These are phyloP conservation scores for Neurospora tetraspora DNA, from an alignment of 495 filamentous ascomycete genomes.

Conservation along the genomic window DNA sequence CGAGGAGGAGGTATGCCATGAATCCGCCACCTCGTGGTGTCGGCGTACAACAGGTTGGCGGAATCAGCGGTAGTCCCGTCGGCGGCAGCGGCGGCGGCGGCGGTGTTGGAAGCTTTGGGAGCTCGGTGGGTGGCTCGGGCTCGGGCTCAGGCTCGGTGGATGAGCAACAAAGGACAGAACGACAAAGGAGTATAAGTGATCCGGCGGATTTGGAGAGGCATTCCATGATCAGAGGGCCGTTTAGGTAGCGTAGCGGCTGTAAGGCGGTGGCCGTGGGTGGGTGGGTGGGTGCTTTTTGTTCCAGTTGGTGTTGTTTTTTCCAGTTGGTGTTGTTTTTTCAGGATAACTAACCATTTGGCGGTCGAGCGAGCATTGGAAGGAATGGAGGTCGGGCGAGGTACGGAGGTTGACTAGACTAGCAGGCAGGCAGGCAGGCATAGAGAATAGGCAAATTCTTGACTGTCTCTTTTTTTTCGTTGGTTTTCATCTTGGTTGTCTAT, in stretches of 20 bases:
- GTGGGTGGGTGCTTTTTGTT: background rate
- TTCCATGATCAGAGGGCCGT: constrained; percentile 6
- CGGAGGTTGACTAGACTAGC: background rate
- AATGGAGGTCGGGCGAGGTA: background rate
- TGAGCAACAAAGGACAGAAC: constrained; percentile 39
- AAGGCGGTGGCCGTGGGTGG: background rate
- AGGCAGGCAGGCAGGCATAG: background rate
- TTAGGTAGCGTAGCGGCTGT: background rate
- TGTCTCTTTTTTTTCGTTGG: background rate
- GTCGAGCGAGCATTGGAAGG: background rate
- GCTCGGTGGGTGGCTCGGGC: background rate
- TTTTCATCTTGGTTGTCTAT: background rate
- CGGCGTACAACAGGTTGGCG: background rate
- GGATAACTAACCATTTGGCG: background rate
- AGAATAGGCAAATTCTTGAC: background rate
- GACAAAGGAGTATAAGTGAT: constrained; percentile 43
- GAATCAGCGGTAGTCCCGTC: background rate
- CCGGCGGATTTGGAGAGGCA: constrained; percentile 26
- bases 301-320: background rate
- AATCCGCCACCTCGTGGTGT: background rate
- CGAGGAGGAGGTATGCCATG: background rate
- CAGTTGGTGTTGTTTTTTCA: background rate
- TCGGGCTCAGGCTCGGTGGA: constrained; percentile 2
- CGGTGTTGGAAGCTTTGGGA: background rate
- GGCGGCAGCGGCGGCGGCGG: background rate